Conservation (phyloP, 129 eudicot genomes). For the Kitagawia praeruptora region DNA sequence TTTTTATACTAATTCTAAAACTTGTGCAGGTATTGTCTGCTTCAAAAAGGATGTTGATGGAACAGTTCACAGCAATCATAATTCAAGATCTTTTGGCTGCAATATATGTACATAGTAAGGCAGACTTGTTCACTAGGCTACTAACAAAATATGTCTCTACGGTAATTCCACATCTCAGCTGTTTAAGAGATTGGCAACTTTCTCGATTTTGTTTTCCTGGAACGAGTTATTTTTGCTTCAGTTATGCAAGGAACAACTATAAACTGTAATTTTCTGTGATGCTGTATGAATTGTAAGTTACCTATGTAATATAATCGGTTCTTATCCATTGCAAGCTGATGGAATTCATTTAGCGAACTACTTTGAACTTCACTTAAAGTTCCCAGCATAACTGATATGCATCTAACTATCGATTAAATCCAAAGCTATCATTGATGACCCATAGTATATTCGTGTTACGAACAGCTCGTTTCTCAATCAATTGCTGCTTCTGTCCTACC, state of each 20-base stretch:
- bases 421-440: no score
- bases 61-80: not conserved
- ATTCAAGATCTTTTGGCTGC: not conserved
- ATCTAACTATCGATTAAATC: no score
- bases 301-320: no score
- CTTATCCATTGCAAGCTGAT: no score
- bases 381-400: no score
- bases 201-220: not conserved
- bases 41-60: not conserved
- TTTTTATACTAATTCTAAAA: no score
- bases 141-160: not conserved
- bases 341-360: no score
- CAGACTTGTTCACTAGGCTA: not conserved
- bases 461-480: no score
- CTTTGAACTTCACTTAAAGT: not conserved
- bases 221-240: not conserved
- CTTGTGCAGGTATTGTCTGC: not conserved
- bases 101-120: not conserved
- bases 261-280: not conserved
- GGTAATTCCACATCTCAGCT: not conserved
- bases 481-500: no score
- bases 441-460: no score
- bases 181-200: not conserved
- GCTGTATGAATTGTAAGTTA: no score
- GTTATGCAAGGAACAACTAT: not conserved